These are phyloP conservation scores for Sporobolomyces pararoseus DNA, from an alignment of 768 basidiomycete species.

Conservation along the genomic window DNA sequence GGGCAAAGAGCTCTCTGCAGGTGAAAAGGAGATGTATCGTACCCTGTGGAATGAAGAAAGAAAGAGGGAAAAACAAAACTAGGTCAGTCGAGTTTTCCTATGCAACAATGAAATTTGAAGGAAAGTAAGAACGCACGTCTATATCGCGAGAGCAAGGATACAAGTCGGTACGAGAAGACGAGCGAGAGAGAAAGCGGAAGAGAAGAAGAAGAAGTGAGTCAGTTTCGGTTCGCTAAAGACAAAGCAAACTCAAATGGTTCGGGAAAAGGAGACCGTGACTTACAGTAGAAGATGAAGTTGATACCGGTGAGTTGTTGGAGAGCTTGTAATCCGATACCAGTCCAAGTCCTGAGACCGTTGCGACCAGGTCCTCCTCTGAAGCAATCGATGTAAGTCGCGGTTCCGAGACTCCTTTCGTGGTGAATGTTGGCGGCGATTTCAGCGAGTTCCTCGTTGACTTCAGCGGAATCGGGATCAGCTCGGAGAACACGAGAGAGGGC, in stretches of 20 bases:
- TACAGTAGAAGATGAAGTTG: neutral
- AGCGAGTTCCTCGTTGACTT: conserved; percentile 54
- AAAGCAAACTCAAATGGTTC: neutral
- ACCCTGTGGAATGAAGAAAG: no score
- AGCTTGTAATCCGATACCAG: conserved; percentile 72
- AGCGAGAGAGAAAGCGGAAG: no score
- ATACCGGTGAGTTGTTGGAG: conserved; percentile 64
- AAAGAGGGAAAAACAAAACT: no score
- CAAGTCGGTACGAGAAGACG: no score
- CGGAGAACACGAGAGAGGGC: conserved; percentile 63
- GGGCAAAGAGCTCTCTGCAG: no score
- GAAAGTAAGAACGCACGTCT: no score
- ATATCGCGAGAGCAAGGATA: no score
- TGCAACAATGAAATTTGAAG: no score
- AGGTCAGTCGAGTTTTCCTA: no score
- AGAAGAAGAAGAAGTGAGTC: no score
- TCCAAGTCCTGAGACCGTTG: conserved; percentile 67
- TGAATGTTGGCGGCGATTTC: conserved; percentile 59
- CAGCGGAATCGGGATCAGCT: conserved; percentile 55
- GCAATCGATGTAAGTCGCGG: conserved; percentile 63
- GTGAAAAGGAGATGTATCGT: no score
- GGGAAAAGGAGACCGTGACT: neutral
- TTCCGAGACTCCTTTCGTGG: conserved; percentile 61
- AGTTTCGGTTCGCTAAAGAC: no score
- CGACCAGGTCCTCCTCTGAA: conserved; percentile 55